Percentiles rank a stretch among this genome's conserved stretches.
Evolutionary conservation across 768 basidiomycete species (phyloP).

Genomic region (Floccularia luteovirens): DNA sequence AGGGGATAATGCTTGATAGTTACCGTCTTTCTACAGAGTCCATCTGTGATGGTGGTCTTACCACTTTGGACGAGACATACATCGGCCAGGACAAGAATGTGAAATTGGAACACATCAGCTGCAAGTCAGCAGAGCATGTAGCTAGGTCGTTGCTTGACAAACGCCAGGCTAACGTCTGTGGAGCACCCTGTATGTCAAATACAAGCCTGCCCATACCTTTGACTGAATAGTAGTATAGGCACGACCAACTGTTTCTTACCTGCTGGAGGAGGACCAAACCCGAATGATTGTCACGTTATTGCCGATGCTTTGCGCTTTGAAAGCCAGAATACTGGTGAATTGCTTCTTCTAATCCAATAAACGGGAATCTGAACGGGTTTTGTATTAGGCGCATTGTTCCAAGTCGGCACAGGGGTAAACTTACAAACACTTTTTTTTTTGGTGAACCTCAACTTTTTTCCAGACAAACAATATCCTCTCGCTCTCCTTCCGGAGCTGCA

Average conservation of each 20-base stretch:
- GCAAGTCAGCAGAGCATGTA: constrained; percentile 8
- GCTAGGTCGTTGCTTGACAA: constrained; percentile 7
- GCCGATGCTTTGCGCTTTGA: constrained; percentile 39
- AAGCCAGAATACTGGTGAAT: constrained; percentile 31
- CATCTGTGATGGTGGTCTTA: constrained; percentile 4
- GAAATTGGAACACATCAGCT: constrained; percentile 25
- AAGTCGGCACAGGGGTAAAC: constrained; percentile 21
- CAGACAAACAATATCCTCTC: constrained; percentile 27
- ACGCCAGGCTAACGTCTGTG: constrained; percentile 33
- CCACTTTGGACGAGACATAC: constrained; percentile 17
- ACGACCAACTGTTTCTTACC: constrained; percentile 37
- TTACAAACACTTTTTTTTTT: neutral
- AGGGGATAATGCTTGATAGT: neutral
- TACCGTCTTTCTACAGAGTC: constrained; percentile 5
- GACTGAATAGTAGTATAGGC: constrained; percentile 13
- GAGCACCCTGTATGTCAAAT: constrained; percentile 23
- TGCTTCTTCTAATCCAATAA: neutral
- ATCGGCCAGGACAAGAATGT: constrained; percentile 37
- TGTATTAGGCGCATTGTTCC: constrained; percentile 20
- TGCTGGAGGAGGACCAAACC: constrained; percentile 38
- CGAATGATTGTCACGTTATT: constrained; percentile 40
- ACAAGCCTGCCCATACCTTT: neutral
- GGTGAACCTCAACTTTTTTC: neutral
- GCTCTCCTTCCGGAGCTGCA: constrained; percentile 33
- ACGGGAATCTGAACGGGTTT: neutral